Base-by-base conservation (phyloP, 306 rosid species). In the Fragaria nilgerrensis region DNA sequence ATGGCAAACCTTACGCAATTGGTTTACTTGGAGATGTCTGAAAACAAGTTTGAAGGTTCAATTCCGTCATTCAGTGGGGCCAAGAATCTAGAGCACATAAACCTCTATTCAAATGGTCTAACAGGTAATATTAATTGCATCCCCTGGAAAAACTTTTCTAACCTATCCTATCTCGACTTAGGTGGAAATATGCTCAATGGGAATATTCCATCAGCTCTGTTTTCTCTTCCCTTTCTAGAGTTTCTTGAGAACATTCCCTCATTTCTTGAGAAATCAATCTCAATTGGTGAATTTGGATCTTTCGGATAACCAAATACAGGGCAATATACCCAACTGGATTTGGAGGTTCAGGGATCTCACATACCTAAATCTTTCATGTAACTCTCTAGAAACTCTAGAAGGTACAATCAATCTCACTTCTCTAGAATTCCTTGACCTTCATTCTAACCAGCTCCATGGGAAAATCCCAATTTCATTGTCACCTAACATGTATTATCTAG, bases 311-410 rank as follows among this genome's bases (percentile, higher is more conserved):
- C 65, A 80, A 45, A 76, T 82, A 50, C 9, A 29, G 0, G 84
- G 79, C 2, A 19, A 67, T 29, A 27, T 84, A 82, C 86, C 90
- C 7, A 68, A 19, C 9, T 80, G 88, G 85, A 72, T 82, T 71
- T 82, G 86, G 90, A 1, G 10, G 5, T 0, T 77, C 13, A 1
- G 7, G 0, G 22, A 0, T 32, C 85, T 84, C 0, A 0, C 0
- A 0, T 9, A 6, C 2, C 72, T 92, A 56, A 92, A 90, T 68
- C 86, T 92, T 68, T 90, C 95, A 36, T 48, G 72, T 72, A 92
- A 92, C 76, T 65, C 34, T 0, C 66, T 92, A 12, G 36, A 0
- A 20, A 32, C 43, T n/a, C 11, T 80, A 1, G 82, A 68, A 58
- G 84, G 75, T 49, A 16, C 58, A 1, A 43, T 34, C 13, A 59